These are phyloP conservation scores for Paramyrothecium roridum DNA, from an alignment of 2,329 filamentous ascomycete species.

Conservation along the genomic window DNA sequence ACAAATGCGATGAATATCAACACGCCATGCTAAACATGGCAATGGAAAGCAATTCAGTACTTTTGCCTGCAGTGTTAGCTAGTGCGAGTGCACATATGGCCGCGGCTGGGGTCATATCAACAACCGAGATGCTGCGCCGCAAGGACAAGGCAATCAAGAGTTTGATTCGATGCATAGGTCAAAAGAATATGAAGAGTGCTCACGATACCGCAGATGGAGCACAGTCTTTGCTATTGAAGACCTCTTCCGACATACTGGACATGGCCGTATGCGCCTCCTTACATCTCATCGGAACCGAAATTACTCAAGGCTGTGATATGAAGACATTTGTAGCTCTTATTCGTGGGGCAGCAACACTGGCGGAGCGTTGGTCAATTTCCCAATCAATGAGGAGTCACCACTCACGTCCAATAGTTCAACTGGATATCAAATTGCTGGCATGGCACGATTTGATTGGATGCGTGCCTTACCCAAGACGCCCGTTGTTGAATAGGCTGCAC, in stretches of 20 bases:
- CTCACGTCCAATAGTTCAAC: background rate
- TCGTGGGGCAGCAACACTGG: background rate
- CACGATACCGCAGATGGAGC: background rate
- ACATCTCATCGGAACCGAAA: background rate
- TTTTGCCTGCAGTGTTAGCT: slow-evolving; percentile 3
- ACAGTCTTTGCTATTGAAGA: background rate
- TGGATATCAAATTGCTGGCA: background rate
- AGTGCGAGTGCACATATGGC: slow-evolving; percentile 4
- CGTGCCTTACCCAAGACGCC: background rate
- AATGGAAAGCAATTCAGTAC: background rate
- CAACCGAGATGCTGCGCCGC: background rate
- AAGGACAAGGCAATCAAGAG: background rate
- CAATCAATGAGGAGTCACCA: background rate
- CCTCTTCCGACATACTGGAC: background rate
- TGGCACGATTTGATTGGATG: background rate
- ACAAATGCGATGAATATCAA: background rate
- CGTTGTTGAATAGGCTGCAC: background rate
- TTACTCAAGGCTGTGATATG: background rate
- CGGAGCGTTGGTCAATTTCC: background rate
- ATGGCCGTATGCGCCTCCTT: background rate
- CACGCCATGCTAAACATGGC: background rate
- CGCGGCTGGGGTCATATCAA: slow-evolving; percentile 1
- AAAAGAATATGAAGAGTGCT: background rate
- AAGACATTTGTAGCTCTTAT: background rate
- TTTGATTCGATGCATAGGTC: background rate